These are phyloP conservation scores for Diospyros lotus DNA, from an alignment of 148 eudicot genomes.

Conservation along the genomic window DNA sequence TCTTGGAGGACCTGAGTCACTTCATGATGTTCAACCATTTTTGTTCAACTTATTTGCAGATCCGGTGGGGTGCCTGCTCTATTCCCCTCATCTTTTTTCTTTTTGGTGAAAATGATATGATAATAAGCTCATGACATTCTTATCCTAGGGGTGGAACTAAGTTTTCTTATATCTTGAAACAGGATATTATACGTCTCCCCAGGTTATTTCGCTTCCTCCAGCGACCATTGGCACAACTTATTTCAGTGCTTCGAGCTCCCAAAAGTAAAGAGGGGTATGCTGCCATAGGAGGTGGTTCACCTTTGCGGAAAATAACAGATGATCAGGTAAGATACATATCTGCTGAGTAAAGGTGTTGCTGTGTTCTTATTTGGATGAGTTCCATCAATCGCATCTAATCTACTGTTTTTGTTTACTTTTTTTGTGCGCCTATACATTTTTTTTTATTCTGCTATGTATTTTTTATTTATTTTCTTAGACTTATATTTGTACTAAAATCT, in stretches of 20 bases:
- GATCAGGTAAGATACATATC: slow-evolving; percentile 55
- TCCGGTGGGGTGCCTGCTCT: slow-evolving; percentile 43
- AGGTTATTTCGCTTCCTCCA: slow-evolving; percentile 83
- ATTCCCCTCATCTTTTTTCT: neutral
- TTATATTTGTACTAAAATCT: neutral
- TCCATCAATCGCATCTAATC: neutral
- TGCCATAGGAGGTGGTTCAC: slow-evolving; percentile 97
- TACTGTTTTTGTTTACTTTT: neutral
- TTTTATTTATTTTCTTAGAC: neutral
- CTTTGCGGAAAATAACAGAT: slow-evolving; percentile 85
- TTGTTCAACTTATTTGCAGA: slow-evolving; percentile 93
- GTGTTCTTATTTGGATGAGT: neutral
- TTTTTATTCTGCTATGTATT: neutral
- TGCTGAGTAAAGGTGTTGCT: neutral
- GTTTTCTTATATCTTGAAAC: slow-evolving; percentile 18
- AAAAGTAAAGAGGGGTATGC: slow-evolving; percentile 98
- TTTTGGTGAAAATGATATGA: neutral
- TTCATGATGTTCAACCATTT: slow-evolving; percentile 93
- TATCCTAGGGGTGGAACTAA: neutral
- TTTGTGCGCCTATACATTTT: neutral
- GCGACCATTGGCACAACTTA: slow-evolving; percentile 80
- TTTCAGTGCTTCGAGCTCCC: slow-evolving; percentile 80
- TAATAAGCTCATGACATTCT: neutral
- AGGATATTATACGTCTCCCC: slow-evolving; percentile 97
- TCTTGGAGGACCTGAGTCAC: slow-evolving; percentile 95